These are phyloP conservation scores for Marchantia paleacea DNA, from an alignment of 225 moss, liverwort and hornwort genomes.

Conservation along the genomic window DNA sequence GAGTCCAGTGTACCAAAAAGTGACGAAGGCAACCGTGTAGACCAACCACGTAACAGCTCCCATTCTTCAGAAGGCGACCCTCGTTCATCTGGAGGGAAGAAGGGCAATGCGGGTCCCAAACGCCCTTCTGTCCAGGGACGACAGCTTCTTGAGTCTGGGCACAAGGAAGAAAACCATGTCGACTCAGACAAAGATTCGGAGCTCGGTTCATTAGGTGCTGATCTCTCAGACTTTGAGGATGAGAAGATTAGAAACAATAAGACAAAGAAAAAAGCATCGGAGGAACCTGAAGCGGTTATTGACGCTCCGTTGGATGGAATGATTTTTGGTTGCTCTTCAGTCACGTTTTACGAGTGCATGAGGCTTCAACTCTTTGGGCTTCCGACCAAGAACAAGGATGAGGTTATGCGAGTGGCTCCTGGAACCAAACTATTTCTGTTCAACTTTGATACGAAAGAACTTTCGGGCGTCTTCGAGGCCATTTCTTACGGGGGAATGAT, in stretches of 20 bases:
- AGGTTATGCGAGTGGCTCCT: constrained; percentile 74
- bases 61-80: constrained; percentile 8
- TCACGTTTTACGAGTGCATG: constrained; percentile 79
- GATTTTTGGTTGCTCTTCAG: constrained; percentile 77
- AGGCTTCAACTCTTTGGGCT: constrained; percentile 65
- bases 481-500: constrained; percentile 65
- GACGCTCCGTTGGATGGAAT: constrained; percentile 60
- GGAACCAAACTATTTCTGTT: constrained; percentile 74
- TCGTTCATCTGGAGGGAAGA: not conserved
- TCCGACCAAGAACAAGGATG: constrained; percentile 56
- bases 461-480: constrained; percentile 76
- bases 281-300: constrained; percentile 17
- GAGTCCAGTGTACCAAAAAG: constrained; percentile 7
- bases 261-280: constrained; percentile 22
- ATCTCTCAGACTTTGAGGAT: constrained; percentile 36
- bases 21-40: constrained; percentile 11
- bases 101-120: constrained; percentile 11
- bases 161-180: constrained; percentile 20
- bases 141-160: not conserved
- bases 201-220: constrained; percentile 37
- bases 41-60: constrained; percentile 5
- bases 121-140: not conserved
- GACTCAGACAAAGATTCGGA: constrained; percentile 39
- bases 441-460: constrained; percentile 62
- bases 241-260: constrained; percentile 24